Conservation (phyloP, 306 rosid genomes). For the Senna siamea region DNA sequence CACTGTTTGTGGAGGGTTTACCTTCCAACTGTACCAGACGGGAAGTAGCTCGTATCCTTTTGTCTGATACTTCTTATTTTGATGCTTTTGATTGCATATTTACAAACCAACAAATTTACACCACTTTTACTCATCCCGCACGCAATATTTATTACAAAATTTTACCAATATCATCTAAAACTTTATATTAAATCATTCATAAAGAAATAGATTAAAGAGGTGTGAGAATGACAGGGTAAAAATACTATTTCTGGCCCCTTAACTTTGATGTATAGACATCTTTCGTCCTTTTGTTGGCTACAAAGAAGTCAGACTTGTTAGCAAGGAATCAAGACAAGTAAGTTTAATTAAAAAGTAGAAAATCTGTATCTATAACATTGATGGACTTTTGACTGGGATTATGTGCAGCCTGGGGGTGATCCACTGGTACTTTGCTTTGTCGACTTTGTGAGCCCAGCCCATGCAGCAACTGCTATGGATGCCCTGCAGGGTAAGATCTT, state of each 20-base stretch:
- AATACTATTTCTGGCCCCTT: slow-evolving; percentile 34
- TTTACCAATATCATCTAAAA: neutral
- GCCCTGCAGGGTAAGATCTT: slow-evolving; percentile 85
- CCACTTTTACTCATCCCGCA: neutral
- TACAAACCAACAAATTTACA: neutral
- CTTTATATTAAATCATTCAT: neutral
- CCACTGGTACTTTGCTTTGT: slow-evolving; percentile 94
- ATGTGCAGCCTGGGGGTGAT: slow-evolving; percentile 94
- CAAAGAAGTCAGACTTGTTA: slow-evolving; percentile 97
- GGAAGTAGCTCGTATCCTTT: slow-evolving; percentile 99
- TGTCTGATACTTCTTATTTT: neutral
- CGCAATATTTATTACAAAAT: neutral
- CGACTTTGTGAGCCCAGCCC: slow-evolving; percentile 93
- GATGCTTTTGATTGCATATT: slow-evolving; percentile 36
- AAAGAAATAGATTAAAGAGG: neutral
- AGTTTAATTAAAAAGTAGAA: slow-evolving; percentile 46
- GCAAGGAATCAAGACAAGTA: slow-evolving; percentile 96
- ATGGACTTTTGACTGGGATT: slow-evolving; percentile 43
- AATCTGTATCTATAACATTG: slow-evolving; percentile 21
- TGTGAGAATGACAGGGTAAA: neutral
- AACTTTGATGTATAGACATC: slow-evolving; percentile 64
- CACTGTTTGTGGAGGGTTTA: slow-evolving; percentile 94
- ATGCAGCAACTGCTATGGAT: slow-evolving; percentile 98
- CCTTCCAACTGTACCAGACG: slow-evolving; percentile 88
- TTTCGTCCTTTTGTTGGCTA: slow-evolving; percentile 99